Base-by-base conservation (phyloP, 1,284 basidiomycete species). In the Fistulina hepatica region DNA sequence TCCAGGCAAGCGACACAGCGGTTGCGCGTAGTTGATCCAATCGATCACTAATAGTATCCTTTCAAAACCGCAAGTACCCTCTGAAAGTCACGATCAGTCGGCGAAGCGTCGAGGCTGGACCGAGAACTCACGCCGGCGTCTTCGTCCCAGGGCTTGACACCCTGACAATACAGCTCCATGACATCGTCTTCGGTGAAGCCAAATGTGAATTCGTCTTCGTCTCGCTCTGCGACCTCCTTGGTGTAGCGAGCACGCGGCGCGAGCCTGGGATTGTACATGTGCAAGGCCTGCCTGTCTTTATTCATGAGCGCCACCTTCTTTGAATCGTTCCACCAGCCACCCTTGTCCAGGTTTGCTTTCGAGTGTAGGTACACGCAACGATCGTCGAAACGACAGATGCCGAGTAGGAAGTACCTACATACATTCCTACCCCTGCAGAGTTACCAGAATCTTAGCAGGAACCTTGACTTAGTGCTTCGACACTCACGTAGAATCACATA, bases 91-190 rank as follows among this genome's bases (percentile, higher is more conserved):
- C n/a, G n/a, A n/a, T n/a, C n/a, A n/a, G n/a, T n/a, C n/a, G n/a
- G n/a, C n/a, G n/a, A n/a, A n/a, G n/a, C n/a, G n/a, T n/a, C n/a
- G n/a, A n/a, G n/a, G n/a, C n/a, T n/a, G n/a, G n/a, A n/a, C n/a
- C n/a, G n/a, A n/a, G n/a, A n/a, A n/a, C n/a, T n/a, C n/a, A n/a
- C 28, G 28, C 28, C 28, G 10, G 65, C 64, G 44, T 63, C 61
- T 8, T 65, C 59, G 15, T 68, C 65, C 62, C 64, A 67, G 5
- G 65, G 64, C 41, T 65, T 68, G 3, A 68, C 56, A 1, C 65
- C 64, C 5, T 66, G 54, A 33, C 38, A 52, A 10, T 56, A 5
- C 9, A 67, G 51, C 37, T 67, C 65, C 1, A 56, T 41, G n/a
- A 57, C 41, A 7, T 66, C 52, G 12, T 51, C 55, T 3, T 56